phyloP scores from a whole-genome alignment of 768 basidiomycete species.

The Mycena vitilis region DNA sequence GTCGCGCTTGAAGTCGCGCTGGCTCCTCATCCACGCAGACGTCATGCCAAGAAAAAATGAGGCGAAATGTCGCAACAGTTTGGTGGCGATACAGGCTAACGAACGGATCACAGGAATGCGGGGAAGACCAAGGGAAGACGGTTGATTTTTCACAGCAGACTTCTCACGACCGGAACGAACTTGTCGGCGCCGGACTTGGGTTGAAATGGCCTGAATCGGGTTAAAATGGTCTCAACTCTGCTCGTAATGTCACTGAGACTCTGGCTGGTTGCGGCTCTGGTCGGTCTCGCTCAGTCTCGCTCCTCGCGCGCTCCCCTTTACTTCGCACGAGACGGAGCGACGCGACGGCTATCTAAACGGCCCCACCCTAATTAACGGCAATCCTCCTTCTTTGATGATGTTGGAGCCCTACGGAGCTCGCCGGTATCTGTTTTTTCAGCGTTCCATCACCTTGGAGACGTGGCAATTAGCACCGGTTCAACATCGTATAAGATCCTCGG shows the following conservation, averaged over 20 bases:
- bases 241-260: neutral
- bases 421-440: neutral
- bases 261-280: no score
- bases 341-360: neutral
- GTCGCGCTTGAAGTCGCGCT: no score
- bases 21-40: no score
- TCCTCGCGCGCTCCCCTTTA: neutral
- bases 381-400: constrained; percentile 1
- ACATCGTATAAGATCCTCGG: constrained; percentile 7
- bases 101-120: neutral
- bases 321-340: neutral
- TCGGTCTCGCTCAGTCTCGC: no score
- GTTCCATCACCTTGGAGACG: constrained; percentile 17
- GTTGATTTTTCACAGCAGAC: neutral
- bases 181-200: no score
- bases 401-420: neutral
- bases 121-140: neutral
- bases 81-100: no score
- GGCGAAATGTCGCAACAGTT: no score
- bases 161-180: no score
- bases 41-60: neutral
- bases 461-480: neutral
- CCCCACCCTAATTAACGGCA: neutral
- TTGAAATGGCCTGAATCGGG: no score
- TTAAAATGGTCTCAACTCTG: no score